Conservation (phyloP, 73 alveolate genomes). For the Symbiodinium pilosum region DNA sequence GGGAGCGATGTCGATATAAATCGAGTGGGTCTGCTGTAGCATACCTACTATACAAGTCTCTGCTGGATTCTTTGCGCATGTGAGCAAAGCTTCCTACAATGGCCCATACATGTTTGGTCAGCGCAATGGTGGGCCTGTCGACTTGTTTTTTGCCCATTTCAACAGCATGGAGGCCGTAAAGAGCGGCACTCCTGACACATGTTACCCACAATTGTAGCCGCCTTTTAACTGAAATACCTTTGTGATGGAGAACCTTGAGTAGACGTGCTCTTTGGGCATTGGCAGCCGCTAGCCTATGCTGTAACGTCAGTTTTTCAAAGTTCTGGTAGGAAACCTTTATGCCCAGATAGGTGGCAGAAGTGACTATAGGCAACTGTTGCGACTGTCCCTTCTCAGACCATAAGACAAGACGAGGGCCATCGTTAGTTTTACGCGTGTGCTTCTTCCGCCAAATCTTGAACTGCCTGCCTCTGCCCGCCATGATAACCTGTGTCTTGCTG, state of each 20-base stretch:
- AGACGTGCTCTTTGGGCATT: background rate
- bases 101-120: no score
- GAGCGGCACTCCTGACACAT: background rate
- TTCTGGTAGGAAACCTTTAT: background rate
- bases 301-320: background rate
- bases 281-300: background rate
- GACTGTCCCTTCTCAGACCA: no score
- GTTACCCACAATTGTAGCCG: background rate
- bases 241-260: background rate
- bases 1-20: background rate
- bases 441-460: background rate
- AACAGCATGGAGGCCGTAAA: background rate
- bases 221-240: background rate
- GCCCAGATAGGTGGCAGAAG: background rate
- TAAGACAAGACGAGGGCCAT: background rate
- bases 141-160: background rate
- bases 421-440: background rate
- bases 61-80: no score
- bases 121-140: no score
- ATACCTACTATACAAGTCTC: background rate
- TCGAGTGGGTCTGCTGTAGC: background rate
- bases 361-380: background rate
- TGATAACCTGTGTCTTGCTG: background rate
- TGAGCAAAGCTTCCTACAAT: no score
- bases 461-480: background rate